These are phyloP conservation scores for Lachnellula hyalina DNA, from an alignment of 2,329 filamentous ascomycete species.

Conservation along the genomic window DNA sequence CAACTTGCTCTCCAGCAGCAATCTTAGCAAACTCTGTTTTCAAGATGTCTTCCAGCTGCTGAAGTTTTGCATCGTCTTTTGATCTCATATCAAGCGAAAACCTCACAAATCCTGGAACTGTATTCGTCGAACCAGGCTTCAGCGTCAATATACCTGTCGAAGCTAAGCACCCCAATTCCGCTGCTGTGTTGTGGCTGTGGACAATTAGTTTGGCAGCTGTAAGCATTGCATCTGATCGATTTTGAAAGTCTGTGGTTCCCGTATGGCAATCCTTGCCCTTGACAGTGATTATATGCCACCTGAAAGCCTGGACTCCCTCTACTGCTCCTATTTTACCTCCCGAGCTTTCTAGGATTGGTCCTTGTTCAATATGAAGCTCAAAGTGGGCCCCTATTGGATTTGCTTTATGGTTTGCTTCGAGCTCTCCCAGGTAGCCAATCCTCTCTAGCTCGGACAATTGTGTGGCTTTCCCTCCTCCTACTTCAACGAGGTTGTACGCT, in stretches of 20 bases:
- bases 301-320: constrained; percentile 67
- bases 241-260: constrained; percentile 64
- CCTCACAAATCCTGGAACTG: constrained; percentile 61
- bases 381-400: constrained; percentile 72
- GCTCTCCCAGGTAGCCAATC: constrained; percentile 63
- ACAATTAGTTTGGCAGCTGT: constrained; percentile 64
- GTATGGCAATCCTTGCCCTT: constrained; percentile 66
- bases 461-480: constrained; percentile 54
- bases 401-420: constrained; percentile 50
- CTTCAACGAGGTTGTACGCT: constrained; percentile 58
- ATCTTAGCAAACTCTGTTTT: constrained; percentile 54
- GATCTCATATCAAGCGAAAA: constrained; percentile 66
- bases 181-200: constrained; percentile 58
- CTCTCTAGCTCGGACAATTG: constrained; percentile 65
- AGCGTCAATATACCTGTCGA: constrained; percentile 62
- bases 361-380: constrained; percentile 82
- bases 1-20: constrained; percentile 50
- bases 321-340: constrained; percentile 64
- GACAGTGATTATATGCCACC: constrained; percentile 66
- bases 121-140: constrained; percentile 66
- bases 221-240: constrained; percentile 63
- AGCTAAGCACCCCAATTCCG: constrained; percentile 54
- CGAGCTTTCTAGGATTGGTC: constrained; percentile 64
- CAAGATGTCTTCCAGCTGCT: constrained; percentile 51
- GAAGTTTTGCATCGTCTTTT: constrained; percentile 49